Evolutionary conservation across 169 alveolate species (phyloP).

Genomic region (Babesia ovis): DNA sequence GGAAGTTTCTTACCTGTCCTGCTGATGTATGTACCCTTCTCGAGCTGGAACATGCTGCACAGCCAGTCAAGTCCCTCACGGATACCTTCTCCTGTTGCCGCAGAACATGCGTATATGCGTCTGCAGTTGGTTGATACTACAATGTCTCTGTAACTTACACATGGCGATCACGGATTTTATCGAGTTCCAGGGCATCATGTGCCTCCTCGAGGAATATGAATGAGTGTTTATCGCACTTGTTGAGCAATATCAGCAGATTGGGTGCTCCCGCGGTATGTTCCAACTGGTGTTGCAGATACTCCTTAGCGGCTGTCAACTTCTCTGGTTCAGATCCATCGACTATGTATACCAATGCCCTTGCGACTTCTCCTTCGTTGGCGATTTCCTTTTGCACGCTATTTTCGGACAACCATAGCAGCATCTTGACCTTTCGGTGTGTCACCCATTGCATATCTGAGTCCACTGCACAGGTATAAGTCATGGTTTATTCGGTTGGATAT

Average conservation of each 20-base stretch:
- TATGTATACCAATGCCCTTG: conserved; percentile 35
- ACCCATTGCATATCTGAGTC: conserved; percentile 40
- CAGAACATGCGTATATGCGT: conserved; percentile 36
- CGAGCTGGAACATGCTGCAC: conserved; percentile 41
- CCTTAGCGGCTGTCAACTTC: conserved; percentile 2
- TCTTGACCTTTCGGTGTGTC: conserved; percentile 20
- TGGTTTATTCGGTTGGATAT: too few species aligned
- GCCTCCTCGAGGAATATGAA: conserved; percentile 43
- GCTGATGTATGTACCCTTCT: conserved; percentile 21
- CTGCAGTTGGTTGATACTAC: not conserved
- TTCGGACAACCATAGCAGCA: conserved; percentile 47
- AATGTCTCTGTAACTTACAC: conserved; percentile 28
- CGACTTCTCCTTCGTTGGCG: conserved; percentile 9
- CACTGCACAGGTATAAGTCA: conserved; percentile 9
- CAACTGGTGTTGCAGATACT: conserved; percentile 15
- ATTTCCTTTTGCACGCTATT: conserved; percentile 9
- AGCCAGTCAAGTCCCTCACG: conserved; percentile 51
- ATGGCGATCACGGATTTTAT: conserved; percentile 39
- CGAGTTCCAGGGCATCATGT: conserved; percentile 25
- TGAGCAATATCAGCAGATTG: conserved; percentile 28
- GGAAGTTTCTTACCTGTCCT: conserved; percentile 5
- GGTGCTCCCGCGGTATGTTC: conserved; percentile 25
- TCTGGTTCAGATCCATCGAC: conserved; percentile 44
- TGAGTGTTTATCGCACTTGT: conserved; percentile 53
- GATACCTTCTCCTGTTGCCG: conserved; percentile 51